These are phyloP conservation scores for Orobanche coerulescens DNA, from an alignment of 257 asterid species.

Conservation along the genomic window DNA sequence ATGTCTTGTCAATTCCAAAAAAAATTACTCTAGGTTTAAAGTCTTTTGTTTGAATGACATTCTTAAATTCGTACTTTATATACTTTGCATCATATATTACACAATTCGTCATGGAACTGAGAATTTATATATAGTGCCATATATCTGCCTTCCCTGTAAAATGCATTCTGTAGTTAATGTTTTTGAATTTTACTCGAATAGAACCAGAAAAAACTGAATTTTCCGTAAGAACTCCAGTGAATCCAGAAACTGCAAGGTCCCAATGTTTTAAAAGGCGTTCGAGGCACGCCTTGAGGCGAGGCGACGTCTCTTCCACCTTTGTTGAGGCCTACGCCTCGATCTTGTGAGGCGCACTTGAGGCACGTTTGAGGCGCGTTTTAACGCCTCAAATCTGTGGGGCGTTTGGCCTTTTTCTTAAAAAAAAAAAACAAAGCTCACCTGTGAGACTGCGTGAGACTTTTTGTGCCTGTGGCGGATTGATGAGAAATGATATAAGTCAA, in stretches of 20 bases:
- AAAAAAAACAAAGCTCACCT: no score
- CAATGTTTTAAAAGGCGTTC: no score
- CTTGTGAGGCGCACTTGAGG: no score
- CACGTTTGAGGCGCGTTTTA: no score
- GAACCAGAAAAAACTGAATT: neutral
- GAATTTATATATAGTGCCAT: neutral
- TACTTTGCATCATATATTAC: neutral
- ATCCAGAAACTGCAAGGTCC: neutral
- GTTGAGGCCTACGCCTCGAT: no score
- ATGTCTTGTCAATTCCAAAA: neutral
- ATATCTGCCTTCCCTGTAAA: neutral
- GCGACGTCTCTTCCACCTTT: no score
- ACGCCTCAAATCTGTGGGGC: no score
- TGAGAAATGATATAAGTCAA: no score
- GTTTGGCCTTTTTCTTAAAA: no score
- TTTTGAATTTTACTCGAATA: neutral
- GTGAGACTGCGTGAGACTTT: no score
- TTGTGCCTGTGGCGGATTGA: no score
- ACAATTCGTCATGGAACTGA: neutral
- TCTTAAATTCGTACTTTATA: neutral
- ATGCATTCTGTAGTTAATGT: neutral
- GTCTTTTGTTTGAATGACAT: neutral
- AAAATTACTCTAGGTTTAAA: neutral
- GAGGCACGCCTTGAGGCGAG: no score
- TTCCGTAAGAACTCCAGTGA: conserved; percentile 3